Evolutionary conservation across 2,329 filamentous ascomycete species (phyloP), one percentile per base, ranked within the genome.

Genomic region (Cercospora nicotianae): DNA sequence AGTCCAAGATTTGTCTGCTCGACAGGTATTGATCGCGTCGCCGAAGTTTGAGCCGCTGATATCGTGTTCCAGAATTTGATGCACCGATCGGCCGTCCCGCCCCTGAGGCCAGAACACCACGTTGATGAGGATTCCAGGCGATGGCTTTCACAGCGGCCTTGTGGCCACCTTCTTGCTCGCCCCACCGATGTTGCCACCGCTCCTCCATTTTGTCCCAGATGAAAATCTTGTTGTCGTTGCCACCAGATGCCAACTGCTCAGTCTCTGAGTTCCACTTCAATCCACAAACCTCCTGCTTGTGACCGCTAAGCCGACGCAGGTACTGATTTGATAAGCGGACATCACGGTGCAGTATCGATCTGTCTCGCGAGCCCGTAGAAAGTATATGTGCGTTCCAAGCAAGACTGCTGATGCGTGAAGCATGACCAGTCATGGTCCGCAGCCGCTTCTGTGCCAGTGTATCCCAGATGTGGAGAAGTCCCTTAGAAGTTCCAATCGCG

Each of bases 311-410:
- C 76, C 93, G 94, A 67, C 90, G 87, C 36, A 97, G 83, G 86
- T 91, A 97, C 78, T 97, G 95, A 70, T 96, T 92, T 0, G 94
- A 93, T 42, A 92, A 91, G 67, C 95, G 90, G 28, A 99, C 95
- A 79, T 99, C 95, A 66, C 95, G 92, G 78, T 99, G 95, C 75
- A 95, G 96, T 69, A 99, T 99, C 10, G 92, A 84, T 36, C 95
- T 91, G 81, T 99, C 95, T 61, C 95, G 87, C 30, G 94, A 98
- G 23, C 95, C 95, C 3, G 95, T 98, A 0, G 94, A 96, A 23
- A 99, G 87, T 65, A 99, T 97, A 77, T 99, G 95, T 62, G 95
- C 93, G 76, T 99, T 99, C 95, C 95, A 99, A 0, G 95, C 95
- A 69, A 99, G 83, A 31, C 94, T 93, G 26, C 95, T 95, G 45